Base-by-base conservation (phyloP, 1,284 basidiomycete genomes). In the Schizophyllum commune region DNA sequence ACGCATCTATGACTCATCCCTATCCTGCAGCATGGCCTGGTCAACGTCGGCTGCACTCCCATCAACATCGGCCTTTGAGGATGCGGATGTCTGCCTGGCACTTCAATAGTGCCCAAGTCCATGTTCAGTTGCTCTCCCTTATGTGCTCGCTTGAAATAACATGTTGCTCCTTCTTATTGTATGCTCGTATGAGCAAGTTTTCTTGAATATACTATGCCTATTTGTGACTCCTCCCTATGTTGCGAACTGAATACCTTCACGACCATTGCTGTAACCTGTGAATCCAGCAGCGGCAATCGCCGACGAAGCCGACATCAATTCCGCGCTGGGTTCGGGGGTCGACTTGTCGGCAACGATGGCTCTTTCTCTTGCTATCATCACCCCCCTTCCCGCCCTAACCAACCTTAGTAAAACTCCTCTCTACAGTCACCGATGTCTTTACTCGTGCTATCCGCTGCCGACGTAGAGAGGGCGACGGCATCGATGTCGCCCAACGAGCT, bases 401-500 rank as follows among this genome's bases (percentile, higher is more conserved):
- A n/a, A n/a, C n/a, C n/a, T n/a, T n/a, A n/a, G n/a, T n/a, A n/a
- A n/a, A n/a, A n/a, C n/a, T n/a, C n/a, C n/a, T n/a, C n/a, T n/a
- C n/a, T n/a, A n/a, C n/a, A n/a, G n/a, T n/a, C n/a, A n/a, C n/a
- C n/a, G n/a, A 77, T 75, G 74, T 77, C 74, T 27, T 75, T 88
- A 7, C 77, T 83, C 17, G 71, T 89, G 32, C 78, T 89, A 22
- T 79, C 84, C 6, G 73, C 75, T 1, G 52, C 69, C 19, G 80
- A 86, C 69, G 80, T 87, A 13, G 74, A 77, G n/a, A 60, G 65
- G 4, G 71, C 83, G 19, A 69, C 76, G 20, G 70, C 78, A 1
- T 66, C 69, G 1, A 74, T 87, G 57, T 63, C 70, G 0, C 73
- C 79, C 2, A 65, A 69, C 2, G 77, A 81, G 47, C 76, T 89